Base-by-base conservation (phyloP, 108 stramenopile genomes). In the Fistulifera pelliculosa region DNA sequence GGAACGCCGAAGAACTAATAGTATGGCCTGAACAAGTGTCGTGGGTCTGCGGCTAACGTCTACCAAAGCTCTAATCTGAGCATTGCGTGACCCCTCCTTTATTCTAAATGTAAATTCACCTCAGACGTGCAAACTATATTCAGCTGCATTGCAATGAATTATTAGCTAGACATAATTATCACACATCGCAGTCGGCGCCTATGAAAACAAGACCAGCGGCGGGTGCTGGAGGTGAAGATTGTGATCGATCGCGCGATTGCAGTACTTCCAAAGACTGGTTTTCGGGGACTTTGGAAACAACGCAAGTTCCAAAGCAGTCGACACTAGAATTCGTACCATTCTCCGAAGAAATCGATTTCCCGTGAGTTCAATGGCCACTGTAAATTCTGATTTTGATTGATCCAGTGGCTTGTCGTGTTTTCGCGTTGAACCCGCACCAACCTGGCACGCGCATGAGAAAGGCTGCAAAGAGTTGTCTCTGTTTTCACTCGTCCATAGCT, bases 301-400 rank as follows among this genome's bases (percentile, higher is more conserved):
- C 1, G 28, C 70, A 15, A 79, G 63, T 27, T 70, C 51, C 22
- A 88, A 10, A 27, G 69, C 70, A 7, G 79, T 78, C 8, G 79
- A 71, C 18, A 81, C 80, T 17, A 88, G 53, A 27, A 84, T 69
- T 21, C 86, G 80, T 4, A 88, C 80, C 82, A 81, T 81, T 2
- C 86, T 69, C 14, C 86, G 77, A 49, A 88, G 73, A 56, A 88
- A 88, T 47, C 86, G 73, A 68, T 84, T 58, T 22, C 80, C 86
- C 15, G 81, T 76, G 25, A 88, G 45, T 47, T 84, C 76, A 45
- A 88, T 76, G 48, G 79, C 82, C 11, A 87, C 35, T 22, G 77
- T 79, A 52, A 45, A 45, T 31, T 45, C 38, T 2, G 13, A 27
- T 26, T 41, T 50, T 49, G 41, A 38, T 39, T 55, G n/a, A 49